These are phyloP conservation scores for Aspergillus phoenicis DNA, from an alignment of 2,329 filamentous ascomycete genomes.

Conservation along the genomic window DNA sequence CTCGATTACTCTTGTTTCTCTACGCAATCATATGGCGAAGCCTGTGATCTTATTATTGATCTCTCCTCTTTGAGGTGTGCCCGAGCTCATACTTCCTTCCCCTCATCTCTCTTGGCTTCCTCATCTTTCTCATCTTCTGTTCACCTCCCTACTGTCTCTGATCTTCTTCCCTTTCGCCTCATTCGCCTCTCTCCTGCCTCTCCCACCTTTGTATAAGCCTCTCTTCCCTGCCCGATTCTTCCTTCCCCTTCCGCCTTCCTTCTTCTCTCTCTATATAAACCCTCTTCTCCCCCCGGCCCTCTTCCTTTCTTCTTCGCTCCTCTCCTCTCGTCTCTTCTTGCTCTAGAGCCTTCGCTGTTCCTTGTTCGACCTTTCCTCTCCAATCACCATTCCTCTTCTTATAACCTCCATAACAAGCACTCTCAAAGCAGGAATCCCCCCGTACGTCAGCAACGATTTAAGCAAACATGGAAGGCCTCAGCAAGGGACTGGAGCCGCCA, in stretches of 20 bases:
- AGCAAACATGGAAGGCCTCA: background rate
- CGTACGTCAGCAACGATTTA: no score
- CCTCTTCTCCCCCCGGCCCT: background rate
- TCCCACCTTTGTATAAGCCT: background rate
- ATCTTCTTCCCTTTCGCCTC: background rate
- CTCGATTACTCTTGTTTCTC: no score
- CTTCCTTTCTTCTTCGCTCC: background rate
- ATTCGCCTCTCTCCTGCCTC: background rate
- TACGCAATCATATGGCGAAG: no score
- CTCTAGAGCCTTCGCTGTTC: background rate
- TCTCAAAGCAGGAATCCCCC: no score
- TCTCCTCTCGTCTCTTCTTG: background rate
- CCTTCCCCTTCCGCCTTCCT: background rate
- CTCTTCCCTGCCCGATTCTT: background rate
- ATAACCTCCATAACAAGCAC: no score
- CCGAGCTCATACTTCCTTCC: background rate
- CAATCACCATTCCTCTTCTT: no score
- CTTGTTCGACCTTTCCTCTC: no score
- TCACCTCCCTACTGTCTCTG: background rate
- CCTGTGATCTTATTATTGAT: background rate
- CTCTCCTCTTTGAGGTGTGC: background rate
- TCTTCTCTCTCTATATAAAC: background rate
- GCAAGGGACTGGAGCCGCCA: background rate
- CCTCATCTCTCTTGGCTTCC: background rate
- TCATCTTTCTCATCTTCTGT: background rate